Base-by-base conservation (phyloP, 2,329 filamentous ascomycete species). In the Pseudofabraea citricarpa region DNA sequence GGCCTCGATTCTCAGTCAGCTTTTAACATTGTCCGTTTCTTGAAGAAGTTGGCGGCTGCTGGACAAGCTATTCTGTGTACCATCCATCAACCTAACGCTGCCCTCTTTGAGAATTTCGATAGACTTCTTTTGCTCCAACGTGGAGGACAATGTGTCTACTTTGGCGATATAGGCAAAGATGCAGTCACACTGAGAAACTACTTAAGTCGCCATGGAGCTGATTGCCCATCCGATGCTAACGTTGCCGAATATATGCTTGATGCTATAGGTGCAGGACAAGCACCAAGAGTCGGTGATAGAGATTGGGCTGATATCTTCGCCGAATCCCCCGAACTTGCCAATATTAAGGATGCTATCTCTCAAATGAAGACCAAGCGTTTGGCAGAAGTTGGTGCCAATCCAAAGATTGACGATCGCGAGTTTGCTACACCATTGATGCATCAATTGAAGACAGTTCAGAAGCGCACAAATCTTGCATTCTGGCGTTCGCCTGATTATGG, bases 401-500 rank as follows among this genome's bases (percentile, higher is more conserved):
- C 54, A 8, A 55, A 56, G 22, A 57, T 61, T 2, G 65, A 67
- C 3, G 78, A 90, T 51, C 81, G 77, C 55, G 89, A 95, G 64
- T 95, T 86, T 56, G 90, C 90, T 0, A 90, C 88, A 1, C 87
- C 90, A 0, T 64, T 90, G 7, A 70, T 68, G 66, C 86, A 90
- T 62, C 90, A 95, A 70, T 77, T 94, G 62, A 83, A 80, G 64
- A 66, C 86, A 2, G 88, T 95, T 22, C 75, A 81, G 53, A 72
- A 69, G 45, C 81, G 90, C 45, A 88, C 83, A 51, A 85, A 89
- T 62, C 70, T 88, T 3, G 76, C 86, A 0, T 91, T 87, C 70
- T 95, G 87, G 87, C 77, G 90, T 32, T 87, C 85, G 2, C 87
- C 87, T 26, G 90, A 94, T 68, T 95, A 95, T 62, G 82, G 89